Evolutionary conservation across 2,329 filamentous ascomycete genomes (phyloP).

Genomic region (Aureobasidium namibiae): DNA sequence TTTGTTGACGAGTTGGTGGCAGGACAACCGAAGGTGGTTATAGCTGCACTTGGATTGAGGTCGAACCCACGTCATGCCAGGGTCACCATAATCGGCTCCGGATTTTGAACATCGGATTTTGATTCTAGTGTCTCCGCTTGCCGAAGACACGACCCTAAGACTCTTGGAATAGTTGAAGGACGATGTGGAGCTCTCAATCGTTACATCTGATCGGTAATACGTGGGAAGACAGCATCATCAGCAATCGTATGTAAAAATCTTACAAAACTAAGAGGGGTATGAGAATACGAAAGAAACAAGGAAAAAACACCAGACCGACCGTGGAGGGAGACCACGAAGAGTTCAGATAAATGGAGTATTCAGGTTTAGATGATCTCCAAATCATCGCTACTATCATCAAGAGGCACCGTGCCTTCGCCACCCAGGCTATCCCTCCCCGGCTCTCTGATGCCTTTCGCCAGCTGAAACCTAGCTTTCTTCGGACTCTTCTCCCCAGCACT

Average conservation of each 20-base stretch:
- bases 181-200: too few species aligned
- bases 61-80: not conserved
- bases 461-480: constrained; percentile 39
- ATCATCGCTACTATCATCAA: constrained; percentile 35
- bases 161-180: too few species aligned
- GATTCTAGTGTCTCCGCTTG: not conserved
- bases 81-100: not conserved
- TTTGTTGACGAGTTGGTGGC: not conserved
- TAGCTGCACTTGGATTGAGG: not conserved
- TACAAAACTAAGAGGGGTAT: not conserved
- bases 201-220: too few species aligned
- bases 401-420: constrained; percentile 32
- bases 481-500: constrained; percentile 27
- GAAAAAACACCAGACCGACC: not conserved
- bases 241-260: not conserved
- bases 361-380: constrained; percentile 31
- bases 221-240: not conserved
- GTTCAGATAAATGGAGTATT: not conserved
- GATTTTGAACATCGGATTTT: not conserved
- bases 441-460: constrained; percentile 42
- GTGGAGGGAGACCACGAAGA: too few species aligned
- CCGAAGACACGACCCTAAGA: too few species aligned
- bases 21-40: not conserved
- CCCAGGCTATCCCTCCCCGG: constrained; percentile 39
- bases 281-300: not conserved